Evolutionary conservation across 1,284 basidiomycete genomes (phyloP), one percentile per base, ranked within the genome.

Genomic region (Trametes hirsuta): DNA sequence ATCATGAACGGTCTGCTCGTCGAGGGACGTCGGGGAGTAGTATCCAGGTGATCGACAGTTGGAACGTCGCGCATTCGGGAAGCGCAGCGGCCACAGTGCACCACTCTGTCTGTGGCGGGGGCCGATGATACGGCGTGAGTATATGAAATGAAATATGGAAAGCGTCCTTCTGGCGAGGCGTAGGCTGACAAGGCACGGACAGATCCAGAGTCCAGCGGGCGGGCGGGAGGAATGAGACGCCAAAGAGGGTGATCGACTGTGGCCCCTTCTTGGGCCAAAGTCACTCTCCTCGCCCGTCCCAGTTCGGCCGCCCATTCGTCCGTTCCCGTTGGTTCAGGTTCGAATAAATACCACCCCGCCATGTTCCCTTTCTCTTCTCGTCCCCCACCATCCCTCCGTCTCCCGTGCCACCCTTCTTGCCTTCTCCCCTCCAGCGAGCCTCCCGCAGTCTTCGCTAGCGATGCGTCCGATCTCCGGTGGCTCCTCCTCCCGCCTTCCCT

Each of bases 401-500:
- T 51, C 56, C 58, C 42, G 61, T 58, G 64, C 47, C 58, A 65
- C 64, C 63, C 57, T 44, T 46, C 50, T 53, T 49, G 41, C 34
- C 30, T 49, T 24, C 45, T 52, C 30, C 39, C 12, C 18, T 30
- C 37, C 34, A 30, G 46, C 47, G 21, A n/a, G 50, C 61, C 55
- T 49, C 55, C 45, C 55, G n/a, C 21, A 49, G n/a, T 47, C 51
- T 4, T 47, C 35, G 47, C 49, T 60, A 47, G 55, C 66, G 52
- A 63, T 69, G 62, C 56, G 59, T 39, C 52, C 65, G 37, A 44
- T 55, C 48, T 34, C 67, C 44, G 37, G 49, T 25, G 61, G 46
- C 44, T 42, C 60, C 45, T 49, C 66, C 51, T 66, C 60, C 35
- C 58, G 55, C 47, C 62, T 66, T 52, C 69, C 69, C 57, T 72